A percentile compares a stretch with the other conserved stretches of the same genome.
Evolutionary conservation across 2,329 filamentous ascomycete genomes (phyloP).

Genomic region (Colletotrichum sp.): DNA sequence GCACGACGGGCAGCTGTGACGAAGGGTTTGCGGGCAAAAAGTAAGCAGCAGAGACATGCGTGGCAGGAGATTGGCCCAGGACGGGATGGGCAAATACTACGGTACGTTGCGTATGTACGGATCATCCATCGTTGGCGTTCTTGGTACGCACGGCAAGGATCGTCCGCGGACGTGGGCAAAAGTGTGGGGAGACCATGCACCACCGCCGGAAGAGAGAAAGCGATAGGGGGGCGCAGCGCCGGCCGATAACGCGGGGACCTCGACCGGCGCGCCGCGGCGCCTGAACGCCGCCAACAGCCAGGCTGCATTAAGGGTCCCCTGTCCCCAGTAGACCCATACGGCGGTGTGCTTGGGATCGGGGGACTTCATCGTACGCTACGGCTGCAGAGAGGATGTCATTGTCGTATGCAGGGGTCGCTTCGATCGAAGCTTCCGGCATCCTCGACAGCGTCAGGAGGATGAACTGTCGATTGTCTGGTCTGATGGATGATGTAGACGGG

Average conservation of each 20-base stretch:
- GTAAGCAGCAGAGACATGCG: background rate
- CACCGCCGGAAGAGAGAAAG: background rate
- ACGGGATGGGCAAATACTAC: background rate
- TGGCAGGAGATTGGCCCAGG: background rate
- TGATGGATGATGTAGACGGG: background rate
- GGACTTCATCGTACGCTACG: background rate
- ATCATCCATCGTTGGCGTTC: background rate
- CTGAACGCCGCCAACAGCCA: background rate
- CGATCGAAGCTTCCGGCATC: background rate
- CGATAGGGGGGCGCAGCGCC: background rate
- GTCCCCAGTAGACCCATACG: background rate
- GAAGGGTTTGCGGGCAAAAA: background rate
- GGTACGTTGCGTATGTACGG: background rate
- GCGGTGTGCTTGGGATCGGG: background rate
- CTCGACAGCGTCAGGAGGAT: background rate
- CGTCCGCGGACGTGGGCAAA: background rate
- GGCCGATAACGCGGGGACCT: background rate
- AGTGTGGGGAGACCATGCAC: background rate
- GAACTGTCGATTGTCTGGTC: background rate
- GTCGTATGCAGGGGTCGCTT: background rate
- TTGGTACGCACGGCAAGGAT: background rate
- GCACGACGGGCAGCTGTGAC: background rate
- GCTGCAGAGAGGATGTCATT: background rate
- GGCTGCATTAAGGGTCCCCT: background rate
- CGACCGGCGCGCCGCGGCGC: background rate